Conservation (phyloP, 768 basidiomycete genomes). For the Naganishia friedmannii region DNA sequence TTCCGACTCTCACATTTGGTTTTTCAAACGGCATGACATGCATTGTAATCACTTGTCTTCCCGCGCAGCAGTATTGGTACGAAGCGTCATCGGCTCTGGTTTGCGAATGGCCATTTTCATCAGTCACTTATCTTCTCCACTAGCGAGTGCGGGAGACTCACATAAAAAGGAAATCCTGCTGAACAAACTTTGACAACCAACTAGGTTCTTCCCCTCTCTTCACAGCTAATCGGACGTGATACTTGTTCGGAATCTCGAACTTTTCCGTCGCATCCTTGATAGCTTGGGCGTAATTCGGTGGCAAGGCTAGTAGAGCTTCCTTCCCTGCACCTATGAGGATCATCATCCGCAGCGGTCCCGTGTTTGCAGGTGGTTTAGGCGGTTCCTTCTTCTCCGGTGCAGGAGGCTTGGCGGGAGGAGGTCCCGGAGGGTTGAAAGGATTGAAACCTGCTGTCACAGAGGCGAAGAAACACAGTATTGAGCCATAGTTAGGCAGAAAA, state of each 20-base stretch:
- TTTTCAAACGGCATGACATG: conserved; percentile 46
- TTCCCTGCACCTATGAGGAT: conserved; percentile 44
- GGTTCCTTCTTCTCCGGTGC: conserved; percentile 22
- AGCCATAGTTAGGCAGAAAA: neutral
- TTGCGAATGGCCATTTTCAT: neutral
- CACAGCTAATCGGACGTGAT: conserved; percentile 42
- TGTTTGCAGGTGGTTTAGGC: conserved; percentile 8
- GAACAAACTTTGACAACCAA: conserved; percentile 35
- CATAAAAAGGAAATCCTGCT: conserved; percentile 46
- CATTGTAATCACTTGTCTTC: conserved; percentile 47
- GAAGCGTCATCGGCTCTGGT: conserved; percentile 49
- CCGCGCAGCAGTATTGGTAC: conserved; percentile 49
- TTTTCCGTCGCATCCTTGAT: conserved; percentile 42
- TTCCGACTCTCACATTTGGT: conserved; percentile 27
- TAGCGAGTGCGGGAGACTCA: conserved; percentile 27
- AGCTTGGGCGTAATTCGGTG: conserved; percentile 45
- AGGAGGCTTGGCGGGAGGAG: conserved; percentile 7
- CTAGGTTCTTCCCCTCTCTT: conserved; percentile 42
- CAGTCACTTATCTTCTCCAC: neutral
- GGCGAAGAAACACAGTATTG: neutral
- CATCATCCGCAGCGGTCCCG: conserved; percentile 47
- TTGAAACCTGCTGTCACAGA: conserved; percentile 19
- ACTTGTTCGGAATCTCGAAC: conserved; percentile 43
- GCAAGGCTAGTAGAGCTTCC: conserved; percentile 47
- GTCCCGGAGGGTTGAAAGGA: conserved; percentile 30